Base-by-base conservation (phyloP, 179 eudicot species). In the Spergularia azorica region DNA sequence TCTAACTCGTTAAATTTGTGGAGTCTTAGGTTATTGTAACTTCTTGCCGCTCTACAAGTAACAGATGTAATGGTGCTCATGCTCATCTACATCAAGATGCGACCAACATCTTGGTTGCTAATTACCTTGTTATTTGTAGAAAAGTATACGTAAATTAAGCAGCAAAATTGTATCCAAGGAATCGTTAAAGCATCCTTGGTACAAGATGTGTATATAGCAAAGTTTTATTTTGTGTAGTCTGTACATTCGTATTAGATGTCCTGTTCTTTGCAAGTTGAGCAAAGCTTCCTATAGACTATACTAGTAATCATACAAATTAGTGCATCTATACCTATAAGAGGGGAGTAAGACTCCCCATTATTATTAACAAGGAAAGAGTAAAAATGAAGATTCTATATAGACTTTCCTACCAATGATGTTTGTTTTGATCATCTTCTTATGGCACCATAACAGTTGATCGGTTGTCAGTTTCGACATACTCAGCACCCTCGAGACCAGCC, bases 371-470 rank as follows among this genome's bases (percentile, higher is more conserved):
- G 97, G 97, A 61, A 92, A 95, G 56, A 89, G 89, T 82, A 81
- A 83, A 90, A 92, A 90, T 0, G 88, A 86, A 10, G 89, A 78
- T 39, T 92, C 98, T 18, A 89, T 58, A 61, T 78, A 85, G 62
- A 91, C 78, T 74, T 87, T 89, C 81, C 91, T 86, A 16, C 84
- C 84, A 4, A 84, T 71, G 17, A 93, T 76, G 17, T 72, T 85
- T 20, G 90, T 81, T 78, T 83, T 87, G 83, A 83, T 82, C 5
- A 95, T 74, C 58, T 93, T 95, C 72, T 79, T 90, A 74, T 86
- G 89, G 70, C 96, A 92, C 98, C 98, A 95, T 7, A 82, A 43
- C 18, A 93, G 79, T 66, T 93, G 98, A 76, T 91, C 93, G 2
- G 80, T 81, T 5, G 88, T 86, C 71, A 91, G 57, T 80, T 88